Conservation (phyloP, 305 asterid species). For the Ajuga reptans region DNA sequence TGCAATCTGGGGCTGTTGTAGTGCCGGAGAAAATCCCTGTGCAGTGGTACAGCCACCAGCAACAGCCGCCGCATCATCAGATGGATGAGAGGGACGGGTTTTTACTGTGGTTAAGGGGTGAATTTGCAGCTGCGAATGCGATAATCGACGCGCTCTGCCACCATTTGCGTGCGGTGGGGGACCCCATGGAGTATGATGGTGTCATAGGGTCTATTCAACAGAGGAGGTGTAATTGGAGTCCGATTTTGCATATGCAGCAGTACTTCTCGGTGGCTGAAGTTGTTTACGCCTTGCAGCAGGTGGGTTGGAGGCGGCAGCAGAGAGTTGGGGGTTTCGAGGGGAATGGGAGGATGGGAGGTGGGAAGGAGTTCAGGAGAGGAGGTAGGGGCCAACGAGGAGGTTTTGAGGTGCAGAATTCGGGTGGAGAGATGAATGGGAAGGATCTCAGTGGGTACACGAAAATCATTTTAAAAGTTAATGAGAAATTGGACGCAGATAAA, state of each 20-base stretch:
- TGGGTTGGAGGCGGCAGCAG: slow-evolving; percentile 60
- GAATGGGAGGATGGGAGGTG: slow-evolving; percentile 35
- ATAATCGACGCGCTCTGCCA: slow-evolving; percentile 82
- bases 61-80: slow-evolving; percentile 33
- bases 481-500: slow-evolving; percentile 33
- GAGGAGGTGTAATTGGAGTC: slow-evolving; percentile 77
- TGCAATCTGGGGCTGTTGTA: slow-evolving; percentile 58
- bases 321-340: slow-evolving; percentile 38
- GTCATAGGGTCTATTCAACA: slow-evolving; percentile 63
- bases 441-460: slow-evolving; percentile 29
- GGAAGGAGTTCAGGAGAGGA: slow-evolving; percentile 37
- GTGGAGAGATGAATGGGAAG: slow-evolving; percentile 31
- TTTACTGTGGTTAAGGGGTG: slow-evolving; percentile 72
- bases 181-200: slow-evolving; percentile 66
- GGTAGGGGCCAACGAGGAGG: slow-evolving; percentile 43
- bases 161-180: slow-evolving; percentile 63
- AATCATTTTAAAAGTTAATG: slow-evolving; percentile 26
- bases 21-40: slow-evolving; percentile 55
- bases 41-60: slow-evolving; percentile 59
- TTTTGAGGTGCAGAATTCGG: slow-evolving; percentile 32
- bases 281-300: slow-evolving; percentile 62
- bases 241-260: slow-evolving; percentile 83
- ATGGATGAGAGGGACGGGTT: slow-evolving; percentile 73
- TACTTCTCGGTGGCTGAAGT: slow-evolving; percentile 76
- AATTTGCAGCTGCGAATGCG: slow-evolving; percentile 86